Evolutionary conservation across 257 asterid genomes (phyloP), one percentile per base, ranked within the genome.

Genomic region (Ophiorrhiza pumila): DNA sequence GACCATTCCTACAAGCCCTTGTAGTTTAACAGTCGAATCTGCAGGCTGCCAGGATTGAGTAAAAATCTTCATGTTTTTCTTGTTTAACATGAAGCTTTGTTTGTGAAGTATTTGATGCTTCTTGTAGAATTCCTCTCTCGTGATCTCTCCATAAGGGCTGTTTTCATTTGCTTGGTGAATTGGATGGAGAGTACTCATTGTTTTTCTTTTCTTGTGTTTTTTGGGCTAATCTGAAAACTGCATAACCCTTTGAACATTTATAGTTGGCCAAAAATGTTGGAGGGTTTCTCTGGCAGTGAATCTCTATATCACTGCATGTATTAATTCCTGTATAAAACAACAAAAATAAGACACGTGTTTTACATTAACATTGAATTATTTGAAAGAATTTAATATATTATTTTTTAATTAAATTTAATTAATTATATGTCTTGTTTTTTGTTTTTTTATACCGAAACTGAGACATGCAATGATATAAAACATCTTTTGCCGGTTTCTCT

Each of bases 41-140:
- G 88, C 66, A 0, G 89, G 92, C 77, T 87, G 89, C 97, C 97
- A 91, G 5, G 95, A 73, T 71, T 89, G 98, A 43, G 96, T 87
- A 83, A 77, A 89, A 42, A 87, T 84, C 63, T 72, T 83, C 86
- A 83, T 80, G 76, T 78, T 72, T 5, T 89, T 75, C 27, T 74
- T 50, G 90, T 93, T 90, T 47, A 65, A 66, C 85, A 83, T 84
- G 88, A 81, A 93, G 77, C 81, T 79, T 59, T 89, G 73, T 60
- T 78, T 82, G 79, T 93, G 96, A 78, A 78, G 71, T 6, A 93
- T 80, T 11, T 79, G 68, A 71, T 93, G 96, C 68, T 87, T 87
- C 31, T 76, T 71, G 96, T 86, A 84, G 56, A 93, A 93, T 53
- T 88, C 87, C 7, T 83, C 83, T 68, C 80, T 83, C 42, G 88